Evolutionary conservation across 2,329 filamentous ascomycete genomes (phyloP).

Genomic region (Achaetomium macrosporum): DNA sequence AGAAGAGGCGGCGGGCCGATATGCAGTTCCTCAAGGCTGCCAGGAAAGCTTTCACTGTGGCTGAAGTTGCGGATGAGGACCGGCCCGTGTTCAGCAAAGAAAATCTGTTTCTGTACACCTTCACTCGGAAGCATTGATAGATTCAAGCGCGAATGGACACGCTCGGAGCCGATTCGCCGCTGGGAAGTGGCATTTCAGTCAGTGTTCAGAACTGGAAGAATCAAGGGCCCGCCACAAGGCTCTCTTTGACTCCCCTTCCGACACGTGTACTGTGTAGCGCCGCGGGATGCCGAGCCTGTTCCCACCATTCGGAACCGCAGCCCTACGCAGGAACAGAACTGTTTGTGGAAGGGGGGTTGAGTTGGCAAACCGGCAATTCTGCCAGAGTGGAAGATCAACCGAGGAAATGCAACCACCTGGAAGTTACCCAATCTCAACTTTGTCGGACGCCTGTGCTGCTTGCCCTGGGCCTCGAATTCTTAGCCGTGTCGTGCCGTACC

Average conservation of each 20-base stretch:
- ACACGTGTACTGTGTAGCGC: slow-evolving; percentile 8
- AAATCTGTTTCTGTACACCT: slow-evolving; percentile 55
- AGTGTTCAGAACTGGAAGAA: slow-evolving; percentile 2
- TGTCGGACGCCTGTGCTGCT: background rate
- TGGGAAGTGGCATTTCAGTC: background rate
- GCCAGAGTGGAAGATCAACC: background rate
- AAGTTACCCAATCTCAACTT: background rate
- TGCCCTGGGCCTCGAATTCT: background rate
- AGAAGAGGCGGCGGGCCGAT: slow-evolving; percentile 79
- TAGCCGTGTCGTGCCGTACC: slow-evolving; percentile 7
- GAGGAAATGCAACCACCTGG: background rate
- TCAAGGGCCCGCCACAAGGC: background rate
- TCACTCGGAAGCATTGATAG: slow-evolving; percentile 36
- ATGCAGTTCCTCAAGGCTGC: slow-evolving; percentile 68
- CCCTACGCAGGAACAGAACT: background rate
- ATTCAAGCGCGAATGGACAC: background rate
- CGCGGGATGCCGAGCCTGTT: slow-evolving; percentile 1
- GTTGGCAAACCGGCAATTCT: background rate
- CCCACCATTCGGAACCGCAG: background rate
- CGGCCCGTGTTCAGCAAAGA: slow-evolving; percentile 51
- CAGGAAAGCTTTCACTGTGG: slow-evolving; percentile 59
- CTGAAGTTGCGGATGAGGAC: slow-evolving; percentile 58
- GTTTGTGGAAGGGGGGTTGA: background rate
- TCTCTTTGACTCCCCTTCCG: background rate
- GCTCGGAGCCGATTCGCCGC: background rate